These are phyloP conservation scores for Stachybotrys echinatus DNA, from an alignment of 2,329 filamentous ascomycete genomes.

Conservation along the genomic window DNA sequence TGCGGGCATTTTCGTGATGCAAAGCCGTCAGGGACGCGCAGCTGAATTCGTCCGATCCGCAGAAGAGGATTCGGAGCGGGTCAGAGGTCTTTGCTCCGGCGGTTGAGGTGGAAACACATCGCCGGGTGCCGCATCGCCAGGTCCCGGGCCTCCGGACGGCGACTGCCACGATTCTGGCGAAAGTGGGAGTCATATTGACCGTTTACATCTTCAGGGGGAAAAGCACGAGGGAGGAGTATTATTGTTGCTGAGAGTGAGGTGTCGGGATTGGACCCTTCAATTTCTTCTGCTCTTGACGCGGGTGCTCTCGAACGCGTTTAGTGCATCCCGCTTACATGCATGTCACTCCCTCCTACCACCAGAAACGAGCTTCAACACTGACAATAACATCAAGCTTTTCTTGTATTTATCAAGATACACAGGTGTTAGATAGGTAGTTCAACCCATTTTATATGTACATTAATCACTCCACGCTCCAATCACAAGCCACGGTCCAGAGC, in stretches of 20 bases:
- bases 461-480: conserved; percentile 24
- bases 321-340: conserved; percentile 28
- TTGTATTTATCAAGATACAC: neutral
- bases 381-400: neutral
- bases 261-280: neutral
- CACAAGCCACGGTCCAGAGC: conserved; percentile 31
- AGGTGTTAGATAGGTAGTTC: neutral
- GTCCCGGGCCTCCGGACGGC: conserved; percentile 12
- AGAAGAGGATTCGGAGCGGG: conserved; percentile 83
- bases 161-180: conserved; percentile 6
- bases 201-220: conserved; percentile 3
- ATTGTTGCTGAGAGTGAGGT: neutral
- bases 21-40: conserved; percentile 69
- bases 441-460: neutral
- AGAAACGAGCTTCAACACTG: neutral
- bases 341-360: conserved; percentile 5
- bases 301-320: conserved; percentile 22
- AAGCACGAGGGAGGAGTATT: no score
- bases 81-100: conserved; percentile 29
- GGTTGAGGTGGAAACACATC: neutral
- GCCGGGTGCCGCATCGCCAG: neutral
- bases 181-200: neutral
- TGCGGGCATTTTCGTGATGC: conserved; percentile 48
- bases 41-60: conserved; percentile 90
- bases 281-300: neutral